phyloP scores from a whole-genome alignment of 2,329 filamentous ascomycete genomes.

The Pezicula rhizophila region DNA sequence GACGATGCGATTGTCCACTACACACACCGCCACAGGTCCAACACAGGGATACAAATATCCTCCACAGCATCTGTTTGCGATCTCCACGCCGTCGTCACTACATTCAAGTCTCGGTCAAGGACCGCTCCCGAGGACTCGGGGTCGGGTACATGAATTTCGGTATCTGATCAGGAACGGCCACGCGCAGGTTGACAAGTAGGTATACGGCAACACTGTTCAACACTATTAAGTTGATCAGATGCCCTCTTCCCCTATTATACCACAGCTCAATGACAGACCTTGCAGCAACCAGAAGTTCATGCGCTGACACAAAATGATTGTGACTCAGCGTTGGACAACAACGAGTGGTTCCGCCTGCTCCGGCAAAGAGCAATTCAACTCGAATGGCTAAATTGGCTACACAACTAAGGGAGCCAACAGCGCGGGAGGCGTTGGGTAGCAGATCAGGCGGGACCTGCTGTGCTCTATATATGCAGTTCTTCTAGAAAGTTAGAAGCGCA shows the following conservation, averaged over 20 bases:
- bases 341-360: slow-evolving; percentile 10
- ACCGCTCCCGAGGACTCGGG: slow-evolving; percentile 14
- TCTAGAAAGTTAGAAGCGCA: neutral
- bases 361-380: slow-evolving; percentile 10
- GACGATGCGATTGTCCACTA: neutral
- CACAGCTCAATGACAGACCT: neutral
- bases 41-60: slow-evolving; percentile 6
- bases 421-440: neutral
- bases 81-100: slow-evolving; percentile 5
- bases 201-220: neutral
- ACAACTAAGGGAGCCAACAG: slow-evolving; percentile 8
- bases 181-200: slow-evolving; percentile 5
- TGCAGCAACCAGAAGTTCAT: slow-evolving; percentile 7
- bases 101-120: slow-evolving; percentile 12
- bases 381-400: slow-evolving; percentile 13
- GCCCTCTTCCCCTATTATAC: slow-evolving; percentile 2
- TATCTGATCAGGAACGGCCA: slow-evolving; percentile 9
- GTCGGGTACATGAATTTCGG: slow-evolving; percentile 14
- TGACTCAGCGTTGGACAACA: slow-evolving; percentile 18
- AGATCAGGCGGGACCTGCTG: neutral
- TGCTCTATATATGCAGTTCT: neutral
- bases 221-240: slow-evolving; percentile 1
- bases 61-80: slow-evolving; percentile 13
- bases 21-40: slow-evolving; percentile 1
- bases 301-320: slow-evolving; percentile 9